These are phyloP conservation scores for Actinidia arguta DNA, from an alignment of 179 eudicot species.

Conservation along the genomic window DNA sequence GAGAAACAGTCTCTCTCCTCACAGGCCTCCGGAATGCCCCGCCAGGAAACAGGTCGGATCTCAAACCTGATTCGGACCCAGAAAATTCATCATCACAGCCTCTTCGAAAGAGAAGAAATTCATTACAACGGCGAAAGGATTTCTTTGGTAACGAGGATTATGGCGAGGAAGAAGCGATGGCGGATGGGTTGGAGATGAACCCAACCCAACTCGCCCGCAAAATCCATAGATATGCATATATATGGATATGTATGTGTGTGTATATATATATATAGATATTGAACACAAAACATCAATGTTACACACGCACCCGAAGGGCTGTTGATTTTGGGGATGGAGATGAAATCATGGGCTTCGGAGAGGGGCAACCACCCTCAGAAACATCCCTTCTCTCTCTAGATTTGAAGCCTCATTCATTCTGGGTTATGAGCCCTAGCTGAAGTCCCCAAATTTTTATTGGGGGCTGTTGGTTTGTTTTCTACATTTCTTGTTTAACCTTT, in stretches of 20 bases:
- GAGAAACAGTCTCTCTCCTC: not conserved
- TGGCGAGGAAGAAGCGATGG: too few species aligned
- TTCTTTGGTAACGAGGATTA: too few species aligned
- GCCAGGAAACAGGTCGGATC: not conserved
- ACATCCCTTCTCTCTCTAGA: constrained; percentile 20
- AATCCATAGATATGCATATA: not conserved
- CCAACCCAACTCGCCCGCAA: too few species aligned
- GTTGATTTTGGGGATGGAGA: not conserved
- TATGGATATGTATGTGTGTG: not conserved
- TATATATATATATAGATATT: not conserved
- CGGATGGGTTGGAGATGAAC: not conserved
- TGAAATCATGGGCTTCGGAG: constrained; percentile 30
- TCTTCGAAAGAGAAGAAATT: too few species aligned
- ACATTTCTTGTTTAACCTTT: not conserved
- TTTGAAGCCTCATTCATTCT: constrained; percentile 18
- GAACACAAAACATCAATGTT: not conserved
- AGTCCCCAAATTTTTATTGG: not conserved
- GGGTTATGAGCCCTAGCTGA: not conserved
- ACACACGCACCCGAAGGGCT: constrained; percentile 23
- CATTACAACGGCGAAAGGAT: too few species aligned
- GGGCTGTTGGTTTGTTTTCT: not conserved
- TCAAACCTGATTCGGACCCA: not conserved
- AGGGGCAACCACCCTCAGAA: constrained; percentile 32
- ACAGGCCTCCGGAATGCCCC: not conserved
- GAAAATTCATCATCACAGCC: constrained; percentile 17